Base-by-base conservation (phyloP, 441 rosid genomes). In the Flueggea neowawraea region DNA sequence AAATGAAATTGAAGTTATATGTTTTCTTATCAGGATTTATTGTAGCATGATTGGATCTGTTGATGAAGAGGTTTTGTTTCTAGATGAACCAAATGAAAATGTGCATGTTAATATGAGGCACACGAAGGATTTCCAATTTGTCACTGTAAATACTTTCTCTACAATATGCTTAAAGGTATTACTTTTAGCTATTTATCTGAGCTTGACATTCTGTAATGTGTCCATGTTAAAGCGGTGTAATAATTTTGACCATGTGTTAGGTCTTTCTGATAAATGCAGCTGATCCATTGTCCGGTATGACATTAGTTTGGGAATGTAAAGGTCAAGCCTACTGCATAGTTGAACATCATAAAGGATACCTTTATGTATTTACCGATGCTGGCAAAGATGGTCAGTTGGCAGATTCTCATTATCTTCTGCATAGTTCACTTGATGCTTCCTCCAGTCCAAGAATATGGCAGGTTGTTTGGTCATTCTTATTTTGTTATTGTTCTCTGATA, bases 191-290 rank as follows among this genome's bases (percentile, higher is more conserved):
- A 48, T 56, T 62, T 53, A 17, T 17, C 49, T 57, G 49, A 62
- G 48, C 62, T 48, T 57, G 6, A 31, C 48, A 47, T 65, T 44
- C 60, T 41, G 13, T 55, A 53, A 48, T 67, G 55, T 58, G 58
- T 56, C 47, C 47, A 36, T 36, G 9, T 74, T 68, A 41, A 67
- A 62, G 60, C 72, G 53, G 16, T 60, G 17, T 58, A 54, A 73
- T 69, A 62, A 65, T 56, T 44, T 44, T 78, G 73, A 74, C 71
- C 74, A 74, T 85, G 67, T 74, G 80, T 83, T 83, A 95, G 99
- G 97, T 95, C 73, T 88, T 88, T 84, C 86, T 95, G 73, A 86
- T 89, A 73, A 86, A 85, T 86, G 93, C 98, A 81, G 97, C 96
- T 68, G 85, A 91, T 67, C 99, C 96, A 10, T 77, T 82, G 64